Evolutionary conservation across 495 filamentous ascomycete genomes (phyloP).

Genomic region (Choiromyces venosus): DNA sequence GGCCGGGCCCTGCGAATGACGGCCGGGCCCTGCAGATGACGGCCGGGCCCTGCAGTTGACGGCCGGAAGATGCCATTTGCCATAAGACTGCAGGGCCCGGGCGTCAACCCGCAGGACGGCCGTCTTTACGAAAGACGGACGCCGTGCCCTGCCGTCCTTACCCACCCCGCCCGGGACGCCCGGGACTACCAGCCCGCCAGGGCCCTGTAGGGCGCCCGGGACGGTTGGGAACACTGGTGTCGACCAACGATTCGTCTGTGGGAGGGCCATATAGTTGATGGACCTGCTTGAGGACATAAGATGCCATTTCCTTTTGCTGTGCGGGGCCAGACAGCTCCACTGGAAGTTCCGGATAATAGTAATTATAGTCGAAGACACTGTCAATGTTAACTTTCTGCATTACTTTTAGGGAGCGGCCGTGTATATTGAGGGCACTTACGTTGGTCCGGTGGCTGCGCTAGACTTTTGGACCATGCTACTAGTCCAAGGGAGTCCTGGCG

Average conservation of each 20-base stretch:
- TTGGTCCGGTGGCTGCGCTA: background rate
- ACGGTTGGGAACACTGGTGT: too few species aligned
- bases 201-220: too few species aligned
- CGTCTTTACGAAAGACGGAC: too few species aligned
- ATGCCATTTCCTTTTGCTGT: background rate
- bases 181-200: too few species aligned
- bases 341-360: conserved; percentile 13
- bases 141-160: too few species aligned
- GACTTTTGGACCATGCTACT: conserved; percentile 7
- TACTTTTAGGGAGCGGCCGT: background rate
- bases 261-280: background rate
- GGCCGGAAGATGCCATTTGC: too few species aligned
- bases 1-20: too few species aligned
- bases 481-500: background rate
- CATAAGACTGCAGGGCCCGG: too few species aligned
- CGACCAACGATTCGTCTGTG: background rate
- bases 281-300: background rate
- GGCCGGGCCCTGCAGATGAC: too few species aligned
- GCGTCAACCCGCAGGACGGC: too few species aligned
- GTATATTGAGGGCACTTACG: background rate
- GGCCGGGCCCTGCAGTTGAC: too few species aligned
- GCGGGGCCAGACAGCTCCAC: background rate
- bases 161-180: too few species aligned
- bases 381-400: conserved; percentile 4
- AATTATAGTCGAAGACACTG: conserved; percentile 8